Percentiles rank a stretch among this genome's conserved stretches.
These are phyloP conservation scores for Coemansia sp. DNA, from an alignment of 371 early-diverging fungal species.

Conservation along the genomic window DNA sequence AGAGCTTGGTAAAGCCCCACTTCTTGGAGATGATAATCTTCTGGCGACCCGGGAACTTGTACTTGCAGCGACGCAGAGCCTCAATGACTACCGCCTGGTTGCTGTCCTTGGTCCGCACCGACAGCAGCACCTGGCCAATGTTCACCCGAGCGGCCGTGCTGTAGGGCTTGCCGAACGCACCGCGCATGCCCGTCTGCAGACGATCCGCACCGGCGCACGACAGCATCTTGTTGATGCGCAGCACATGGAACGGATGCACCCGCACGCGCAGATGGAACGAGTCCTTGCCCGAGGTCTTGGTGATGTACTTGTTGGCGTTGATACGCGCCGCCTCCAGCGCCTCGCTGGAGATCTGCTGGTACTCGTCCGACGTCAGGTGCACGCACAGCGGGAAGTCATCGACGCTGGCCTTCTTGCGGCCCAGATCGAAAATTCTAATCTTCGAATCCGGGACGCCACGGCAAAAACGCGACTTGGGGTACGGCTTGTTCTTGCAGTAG, in stretches of 20 bases:
- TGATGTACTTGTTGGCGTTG: slow-evolving; percentile 99
- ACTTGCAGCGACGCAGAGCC: slow-evolving; percentile 98
- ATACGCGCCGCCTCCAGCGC: slow-evolving; percentile 99
- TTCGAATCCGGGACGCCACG: slow-evolving; percentile 99
- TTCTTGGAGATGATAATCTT: slow-evolving; percentile 98
- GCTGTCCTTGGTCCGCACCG: slow-evolving; percentile 96
- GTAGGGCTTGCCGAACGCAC: slow-evolving; percentile 99
- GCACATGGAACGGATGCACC: slow-evolving; percentile 99
- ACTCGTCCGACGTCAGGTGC: slow-evolving; percentile 98
- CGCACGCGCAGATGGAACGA: slow-evolving; percentile 99
- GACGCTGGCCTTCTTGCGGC: slow-evolving; percentile 98
- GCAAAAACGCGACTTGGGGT: slow-evolving; percentile 99
- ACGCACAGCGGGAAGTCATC: slow-evolving; percentile 98
- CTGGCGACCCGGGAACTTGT: slow-evolving; percentile 99
- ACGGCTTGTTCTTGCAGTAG: slow-evolving; percentile 99
- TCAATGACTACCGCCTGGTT: slow-evolving; percentile 96
- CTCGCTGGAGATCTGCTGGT: slow-evolving; percentile 99
- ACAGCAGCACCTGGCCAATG: slow-evolving; percentile 98
- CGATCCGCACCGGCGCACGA: slow-evolving; percentile 99
- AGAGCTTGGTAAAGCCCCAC: slow-evolving; percentile 99
- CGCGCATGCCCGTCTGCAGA: slow-evolving; percentile 99
- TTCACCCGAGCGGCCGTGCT: slow-evolving; percentile 99
- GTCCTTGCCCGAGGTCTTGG: slow-evolving; percentile 98
- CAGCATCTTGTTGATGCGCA: slow-evolving; percentile 99
- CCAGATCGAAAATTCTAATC: slow-evolving; percentile 98